phyloP scores from a whole-genome alignment of 495 filamentous ascomycete species.

The Achaetomiella virescens region DNA sequence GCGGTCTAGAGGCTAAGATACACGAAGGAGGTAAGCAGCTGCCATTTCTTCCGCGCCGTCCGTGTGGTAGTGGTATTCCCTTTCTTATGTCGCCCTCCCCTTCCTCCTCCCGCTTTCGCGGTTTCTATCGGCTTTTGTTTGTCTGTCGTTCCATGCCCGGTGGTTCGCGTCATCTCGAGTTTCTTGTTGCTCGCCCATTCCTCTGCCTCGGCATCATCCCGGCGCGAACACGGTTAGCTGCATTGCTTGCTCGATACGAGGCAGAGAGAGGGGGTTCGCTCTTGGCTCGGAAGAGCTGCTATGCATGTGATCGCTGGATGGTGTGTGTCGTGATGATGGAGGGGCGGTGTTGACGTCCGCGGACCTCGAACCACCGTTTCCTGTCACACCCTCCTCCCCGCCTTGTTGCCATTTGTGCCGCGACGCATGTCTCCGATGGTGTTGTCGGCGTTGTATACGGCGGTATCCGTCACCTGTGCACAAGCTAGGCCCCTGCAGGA shows the following conservation, averaged over 20 bases:
- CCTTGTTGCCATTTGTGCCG: neutral
- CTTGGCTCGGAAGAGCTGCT: neutral
- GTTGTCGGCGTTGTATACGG: neutral
- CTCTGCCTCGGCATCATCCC: conserved; percentile 6
- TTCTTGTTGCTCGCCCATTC: neutral
- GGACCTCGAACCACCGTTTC: neutral
- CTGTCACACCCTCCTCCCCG: neutral
- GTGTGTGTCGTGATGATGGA: neutral
- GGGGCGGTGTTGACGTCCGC: neutral
- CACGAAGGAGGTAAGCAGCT: conserved; percentile 80
- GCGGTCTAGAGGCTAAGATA: conserved; percentile 81
- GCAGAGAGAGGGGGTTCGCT: neutral
- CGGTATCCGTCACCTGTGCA: neutral
- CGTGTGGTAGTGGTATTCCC: neutral
- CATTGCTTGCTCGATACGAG: conserved; percentile 1
- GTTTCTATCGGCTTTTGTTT: conserved; percentile 37
- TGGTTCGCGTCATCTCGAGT: conserved; percentile 1
- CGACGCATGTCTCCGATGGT: neutral
- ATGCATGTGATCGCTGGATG: neutral
- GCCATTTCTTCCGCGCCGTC: conserved; percentile 8
- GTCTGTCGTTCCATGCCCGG: conserved; percentile 2
- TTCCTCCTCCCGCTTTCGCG: no score
- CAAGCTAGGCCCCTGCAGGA: conserved; percentile 20
- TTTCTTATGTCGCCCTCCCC: neutral
- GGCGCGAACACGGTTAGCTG: conserved; percentile 11